Base-by-base conservation (phyloP, 108 stramenopile species). In the Skeletonema potamos region DNA sequence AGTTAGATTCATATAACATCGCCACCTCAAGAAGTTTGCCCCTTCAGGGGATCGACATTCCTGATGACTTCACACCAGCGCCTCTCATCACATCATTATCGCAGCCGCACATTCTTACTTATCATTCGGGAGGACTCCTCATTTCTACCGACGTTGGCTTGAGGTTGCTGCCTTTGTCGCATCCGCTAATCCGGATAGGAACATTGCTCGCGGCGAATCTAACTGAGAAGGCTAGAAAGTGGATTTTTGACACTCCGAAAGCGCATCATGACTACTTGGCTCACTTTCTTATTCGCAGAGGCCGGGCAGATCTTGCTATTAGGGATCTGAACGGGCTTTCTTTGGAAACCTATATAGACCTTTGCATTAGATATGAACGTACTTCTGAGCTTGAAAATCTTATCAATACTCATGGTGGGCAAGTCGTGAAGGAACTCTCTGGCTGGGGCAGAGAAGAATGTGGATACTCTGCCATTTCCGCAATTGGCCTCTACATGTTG, bases 151-250 rank as follows among this genome's bases (percentile, higher is more conserved):
- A 62, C 0, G 48, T 60, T 54, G 93, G 93, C 32, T 64, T 94
- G 1, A 60, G 83, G 15, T 82, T 89, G 3, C 43, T 94, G 26
- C 77, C 89, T 2, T 43, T 94, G 13, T 78, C 68, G 7, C 83
- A 82, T 54, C 90, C 93, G 13, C 54, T 89, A 9, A 54, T 94
- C 26, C 86, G 93, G 37, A 89, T 94, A 33, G 90, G 93, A 3
- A 72, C 87, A 15, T 58, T 94, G 36, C 64, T 94, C 22, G 86
- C 86, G 9, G 88, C 89, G 10, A 88, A 88, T 28, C 77, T 87
- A 4, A 43, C 51, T 11, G 85, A 77, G 24, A 64, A 72, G 61
- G 93, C 93, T 33, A 80, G 79, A 67, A 82, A 81, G 56, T 94
- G 93, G 93, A 86, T 94, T 62, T 76, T 84, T 60, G 86, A 85